Evolutionary conservation across 1,284 basidiomycete genomes (phyloP).

Genomic region (Microbotryum lychnidis-dioicae): DNA sequence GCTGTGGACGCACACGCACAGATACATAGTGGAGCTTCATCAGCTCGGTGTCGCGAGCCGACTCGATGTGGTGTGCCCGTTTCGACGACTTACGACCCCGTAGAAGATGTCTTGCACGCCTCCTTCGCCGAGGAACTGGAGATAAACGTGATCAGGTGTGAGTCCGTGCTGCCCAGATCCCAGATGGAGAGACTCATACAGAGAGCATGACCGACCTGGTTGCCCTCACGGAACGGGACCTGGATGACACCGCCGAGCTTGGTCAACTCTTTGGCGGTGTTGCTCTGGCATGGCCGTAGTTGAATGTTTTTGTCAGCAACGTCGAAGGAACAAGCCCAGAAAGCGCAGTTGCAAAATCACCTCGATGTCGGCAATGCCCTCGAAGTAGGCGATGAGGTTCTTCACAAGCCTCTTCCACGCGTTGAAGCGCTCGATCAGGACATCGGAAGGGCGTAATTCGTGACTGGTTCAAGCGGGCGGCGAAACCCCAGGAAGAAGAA

Average conservation of each 20-base stretch:
- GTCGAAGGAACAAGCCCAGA: neutral
- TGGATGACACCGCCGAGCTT: constrained; percentile 97
- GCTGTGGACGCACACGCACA: constrained; percentile 17
- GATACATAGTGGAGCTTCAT: neutral
- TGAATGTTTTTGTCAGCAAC: neutral
- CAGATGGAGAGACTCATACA: neutral
- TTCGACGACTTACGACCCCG: constrained; percentile 48
- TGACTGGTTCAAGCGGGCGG: constrained; percentile 40
- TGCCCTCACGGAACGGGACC: constrained; percentile 90
- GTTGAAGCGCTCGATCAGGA: constrained; percentile 89
- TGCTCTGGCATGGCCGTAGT: constrained; percentile 50
- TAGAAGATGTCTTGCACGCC: constrained; percentile 91
- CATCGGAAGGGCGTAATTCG: constrained; percentile 87
- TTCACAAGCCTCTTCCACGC: constrained; percentile 95
- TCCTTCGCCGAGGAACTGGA: constrained; percentile 84
- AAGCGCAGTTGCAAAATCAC: constrained; percentile 4
- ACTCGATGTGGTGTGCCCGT: neutral
- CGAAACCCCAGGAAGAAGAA: too few relatives aligned
- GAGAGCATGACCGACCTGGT: constrained; percentile 39
- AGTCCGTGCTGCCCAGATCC: neutral
- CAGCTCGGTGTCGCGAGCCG: neutral
- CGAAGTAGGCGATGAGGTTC: constrained; percentile 61
- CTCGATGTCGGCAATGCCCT: constrained; percentile 84
- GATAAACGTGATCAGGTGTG: neutral
- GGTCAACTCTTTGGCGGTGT: constrained; percentile 85